Evolutionary conservation across 1,284 basidiomycete genomes (phyloP), one percentile per base, ranked within the genome.

Genomic region (Papiliotrema flavescens): DNA sequence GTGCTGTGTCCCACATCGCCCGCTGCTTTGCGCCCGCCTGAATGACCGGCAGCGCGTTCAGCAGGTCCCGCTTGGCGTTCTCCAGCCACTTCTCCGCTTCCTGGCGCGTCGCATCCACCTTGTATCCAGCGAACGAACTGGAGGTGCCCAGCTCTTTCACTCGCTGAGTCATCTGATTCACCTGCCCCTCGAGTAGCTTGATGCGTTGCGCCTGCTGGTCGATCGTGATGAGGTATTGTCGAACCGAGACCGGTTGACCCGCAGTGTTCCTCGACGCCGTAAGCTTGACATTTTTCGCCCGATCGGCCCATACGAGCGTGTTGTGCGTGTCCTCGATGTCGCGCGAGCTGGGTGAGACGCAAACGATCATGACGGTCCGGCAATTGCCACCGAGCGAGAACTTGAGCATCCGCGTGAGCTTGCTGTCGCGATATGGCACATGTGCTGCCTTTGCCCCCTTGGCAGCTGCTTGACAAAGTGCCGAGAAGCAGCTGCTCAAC

Each of bases 291-390:
- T 93, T 90, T 57, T 95, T 95, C 20, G 94, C 93, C 46, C 91
- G 86, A 69, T 98, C 92, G 15, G 94, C 94, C 74, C 96, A 98
- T 53, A 94, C 80, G 44, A 98, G 85, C 0, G 94, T 96, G 73
- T 98, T 98, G 73, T 95, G 90, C 26, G 94, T 97, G 73, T 98
- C 94, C 70, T 97, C 94, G 70, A 96, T 95, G 76, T 98, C 92
- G 32, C 84, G 83, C 39, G 91, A 94, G 17, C 91, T 91, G 1
- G 94, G 94, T 1, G 92, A 92, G 51, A 98, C 82, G 74, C 94
- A 97, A 54, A 97, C 94, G 60, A 97, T 91, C 91, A 95, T 94
- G 70, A 95, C 91, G 0, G 94, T 98, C 77, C 94, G 90, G 81
- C 94, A 98, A 75, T 97, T 97, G 15, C 94, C 94, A 0, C 93